These are phyloP conservation scores for Beta lomatogona DNA, from an alignment of 179 eudicot species.

Conservation along the genomic window DNA sequence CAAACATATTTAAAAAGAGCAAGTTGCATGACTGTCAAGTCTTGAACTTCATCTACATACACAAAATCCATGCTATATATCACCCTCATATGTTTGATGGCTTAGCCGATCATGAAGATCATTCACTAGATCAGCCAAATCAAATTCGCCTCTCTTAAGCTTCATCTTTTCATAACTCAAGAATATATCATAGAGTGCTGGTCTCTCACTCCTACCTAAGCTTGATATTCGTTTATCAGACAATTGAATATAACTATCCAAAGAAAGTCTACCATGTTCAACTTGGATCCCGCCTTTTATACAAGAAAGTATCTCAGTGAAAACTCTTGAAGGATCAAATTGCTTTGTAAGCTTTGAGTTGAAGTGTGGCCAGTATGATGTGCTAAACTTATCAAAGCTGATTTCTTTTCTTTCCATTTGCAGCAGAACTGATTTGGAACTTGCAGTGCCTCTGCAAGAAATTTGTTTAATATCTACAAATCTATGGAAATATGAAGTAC, in stretches of 20 bases:
- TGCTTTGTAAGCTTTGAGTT: constrained; percentile 41
- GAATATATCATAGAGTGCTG: constrained; percentile 49
- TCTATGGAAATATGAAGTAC: constrained; percentile 54
- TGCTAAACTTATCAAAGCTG: constrained; percentile 47
- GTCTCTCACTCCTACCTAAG: constrained; percentile 36
- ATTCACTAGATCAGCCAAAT: constrained; percentile 60
- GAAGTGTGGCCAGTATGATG: constrained; percentile 63
- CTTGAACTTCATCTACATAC: constrained; percentile 78
- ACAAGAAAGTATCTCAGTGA: constrained; percentile 58
- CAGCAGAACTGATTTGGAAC: constrained; percentile 34
- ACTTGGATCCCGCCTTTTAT: constrained; percentile 60
- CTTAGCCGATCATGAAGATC: constrained; percentile 58
- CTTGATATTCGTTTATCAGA: constrained; percentile 43
- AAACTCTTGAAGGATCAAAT: constrained; percentile 58
- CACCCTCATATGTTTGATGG: constrained; percentile 42
- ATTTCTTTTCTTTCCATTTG: constrained; percentile 55
- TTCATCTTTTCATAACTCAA: constrained; percentile 59
- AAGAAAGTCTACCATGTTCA: constrained; percentile 29
- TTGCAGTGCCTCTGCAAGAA: neutral
- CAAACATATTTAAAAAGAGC: constrained; percentile 59
- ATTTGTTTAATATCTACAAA: constrained; percentile 28
- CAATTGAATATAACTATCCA: constrained; percentile 41
- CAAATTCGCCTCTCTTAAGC: constrained; percentile 47
- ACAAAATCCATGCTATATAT: constrained; percentile 53
- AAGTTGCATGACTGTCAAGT: constrained; percentile 61